These are phyloP conservation scores for Paraleonurus japonicus DNA, from an alignment of 257 asterid species.

Conservation along the genomic window DNA sequence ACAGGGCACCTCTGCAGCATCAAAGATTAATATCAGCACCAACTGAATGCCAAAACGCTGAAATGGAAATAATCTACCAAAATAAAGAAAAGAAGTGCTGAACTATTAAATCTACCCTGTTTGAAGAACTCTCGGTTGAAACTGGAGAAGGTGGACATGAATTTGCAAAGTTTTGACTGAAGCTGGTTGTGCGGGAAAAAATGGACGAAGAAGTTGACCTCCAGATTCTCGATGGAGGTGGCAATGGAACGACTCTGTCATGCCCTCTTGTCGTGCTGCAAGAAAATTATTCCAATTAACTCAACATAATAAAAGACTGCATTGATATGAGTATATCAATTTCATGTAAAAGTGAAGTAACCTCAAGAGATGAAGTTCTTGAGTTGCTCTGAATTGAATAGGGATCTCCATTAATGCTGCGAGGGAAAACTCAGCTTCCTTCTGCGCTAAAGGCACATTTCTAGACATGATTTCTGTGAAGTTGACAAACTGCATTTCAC, in stretches of 20 bases:
- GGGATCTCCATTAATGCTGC: slow-evolving; percentile 92
- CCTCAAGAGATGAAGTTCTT: slow-evolving; percentile 77
- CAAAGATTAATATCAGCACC: not conserved
- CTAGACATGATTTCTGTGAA: slow-evolving; percentile 89
- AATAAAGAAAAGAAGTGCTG: not conserved
- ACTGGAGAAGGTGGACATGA: slow-evolving; percentile 40
- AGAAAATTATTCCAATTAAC: not conserved
- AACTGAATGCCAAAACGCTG: not conserved
- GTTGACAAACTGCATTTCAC: slow-evolving; percentile 68
- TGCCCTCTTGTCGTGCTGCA: slow-evolving; percentile 39
- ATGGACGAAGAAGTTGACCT: not conserved
- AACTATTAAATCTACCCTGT: slow-evolving; percentile 26
- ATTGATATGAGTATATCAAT: not conserved
- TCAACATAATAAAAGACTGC: not conserved
- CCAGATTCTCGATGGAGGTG: slow-evolving; percentile 39
- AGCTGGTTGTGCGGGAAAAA: slow-evolving; percentile 28
- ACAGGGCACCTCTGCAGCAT: slow-evolving; percentile 47
- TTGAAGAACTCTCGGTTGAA: slow-evolving; percentile 27
- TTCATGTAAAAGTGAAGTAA: slow-evolving; percentile 10
- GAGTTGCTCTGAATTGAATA: slow-evolving; percentile 75
- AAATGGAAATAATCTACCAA: not conserved
- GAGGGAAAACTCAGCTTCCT: slow-evolving; percentile 81
- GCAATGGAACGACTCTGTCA: slow-evolving; percentile 30
- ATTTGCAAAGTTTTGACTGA: slow-evolving; percentile 17
- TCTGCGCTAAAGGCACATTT: slow-evolving; percentile 52